A percentile compares a stretch with the other conserved stretches of the same genome.
phyloP scores from a whole-genome alignment of 495 filamentous ascomycete genomes.

The Rusavskia elegans region DNA sequence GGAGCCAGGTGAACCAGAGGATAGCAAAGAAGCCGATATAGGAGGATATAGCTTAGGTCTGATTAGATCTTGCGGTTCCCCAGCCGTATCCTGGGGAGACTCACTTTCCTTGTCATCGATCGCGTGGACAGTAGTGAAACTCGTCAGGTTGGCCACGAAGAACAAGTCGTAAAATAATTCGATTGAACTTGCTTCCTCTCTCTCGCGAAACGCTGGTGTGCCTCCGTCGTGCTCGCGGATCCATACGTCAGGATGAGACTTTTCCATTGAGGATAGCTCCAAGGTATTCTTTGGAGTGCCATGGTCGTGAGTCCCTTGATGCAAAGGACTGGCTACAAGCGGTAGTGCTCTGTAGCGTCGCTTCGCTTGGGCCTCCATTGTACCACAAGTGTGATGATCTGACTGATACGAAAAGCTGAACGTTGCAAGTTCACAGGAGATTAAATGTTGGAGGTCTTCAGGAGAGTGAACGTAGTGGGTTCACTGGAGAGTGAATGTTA shows the following conservation, averaged over 20 bases:
- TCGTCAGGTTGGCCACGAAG: slow-evolving; percentile 52
- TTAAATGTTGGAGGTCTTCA: too few relatives aligned
- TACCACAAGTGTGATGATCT: too few relatives aligned
- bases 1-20: slow-evolving; percentile 60
- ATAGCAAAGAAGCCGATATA: slow-evolving; percentile 51
- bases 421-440: too few relatives aligned
- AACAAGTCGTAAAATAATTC: slow-evolving; percentile 59
- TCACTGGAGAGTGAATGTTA: too few relatives aligned
- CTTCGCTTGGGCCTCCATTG: background rate
- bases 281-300: background rate
- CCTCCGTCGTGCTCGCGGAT: background rate
- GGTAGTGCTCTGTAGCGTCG: slow-evolving; percentile 1
- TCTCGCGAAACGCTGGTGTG: background rate
- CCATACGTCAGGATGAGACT: background rate
- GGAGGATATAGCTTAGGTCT: slow-evolving; percentile 20
- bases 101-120: slow-evolving; percentile 31
- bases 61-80: too few relatives aligned
- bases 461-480: too few relatives aligned
- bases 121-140: slow-evolving; percentile 40
- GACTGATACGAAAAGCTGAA: too few relatives aligned
- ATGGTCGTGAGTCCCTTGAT: background rate
- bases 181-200: slow-evolving; percentile 34
- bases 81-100: background rate
- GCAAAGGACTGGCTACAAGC: slow-evolving; percentile 1
- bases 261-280: background rate